These are phyloP conservation scores for Alliaria petiolata DNA, from an alignment of 345 rosid species.

Conservation along the genomic window DNA sequence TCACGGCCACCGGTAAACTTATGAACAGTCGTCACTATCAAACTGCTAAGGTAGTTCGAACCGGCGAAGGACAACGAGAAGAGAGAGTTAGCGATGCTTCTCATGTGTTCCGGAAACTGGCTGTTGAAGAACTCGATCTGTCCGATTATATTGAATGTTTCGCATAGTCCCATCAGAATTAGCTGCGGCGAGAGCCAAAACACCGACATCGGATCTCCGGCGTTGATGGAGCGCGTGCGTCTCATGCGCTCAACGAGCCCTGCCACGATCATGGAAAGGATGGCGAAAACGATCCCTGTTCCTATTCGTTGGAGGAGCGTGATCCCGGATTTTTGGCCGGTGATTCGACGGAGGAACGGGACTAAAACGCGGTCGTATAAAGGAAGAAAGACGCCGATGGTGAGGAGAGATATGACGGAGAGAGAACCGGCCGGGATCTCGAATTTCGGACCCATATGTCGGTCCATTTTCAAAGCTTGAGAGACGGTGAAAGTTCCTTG, in stretches of 20 bases:
- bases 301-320: constrained; percentile 79
- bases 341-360: constrained; percentile 44
- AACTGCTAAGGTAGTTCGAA: constrained; percentile 68
- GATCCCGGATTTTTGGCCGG: constrained; percentile 79
- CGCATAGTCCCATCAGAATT: constrained; percentile 70
- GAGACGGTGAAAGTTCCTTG: constrained; percentile 77
- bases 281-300: constrained; percentile 61
- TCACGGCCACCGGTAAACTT: constrained; percentile 42
- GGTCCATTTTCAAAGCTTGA: constrained; percentile 78
- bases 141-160: constrained; percentile 78
- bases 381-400: constrained; percentile 41
- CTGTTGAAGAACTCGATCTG: constrained; percentile 78
- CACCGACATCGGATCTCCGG: constrained; percentile 52
- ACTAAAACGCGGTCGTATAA: constrained; percentile 71
- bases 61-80: constrained; percentile 64
- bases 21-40: constrained; percentile 61
- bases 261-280: constrained; percentile 68
- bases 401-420: constrained; percentile 73
- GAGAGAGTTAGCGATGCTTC: constrained; percentile 67
- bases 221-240: constrained; percentile 43
- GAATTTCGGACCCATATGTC: constrained; percentile 55
- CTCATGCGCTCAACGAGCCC: constrained; percentile 59
- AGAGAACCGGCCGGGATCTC: constrained; percentile 79
- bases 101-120: constrained; percentile 89
- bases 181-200: constrained; percentile 86